Base-by-base conservation (phyloP, 2,329 filamentous ascomycete species). In the Akanthomyces lecanii region DNA sequence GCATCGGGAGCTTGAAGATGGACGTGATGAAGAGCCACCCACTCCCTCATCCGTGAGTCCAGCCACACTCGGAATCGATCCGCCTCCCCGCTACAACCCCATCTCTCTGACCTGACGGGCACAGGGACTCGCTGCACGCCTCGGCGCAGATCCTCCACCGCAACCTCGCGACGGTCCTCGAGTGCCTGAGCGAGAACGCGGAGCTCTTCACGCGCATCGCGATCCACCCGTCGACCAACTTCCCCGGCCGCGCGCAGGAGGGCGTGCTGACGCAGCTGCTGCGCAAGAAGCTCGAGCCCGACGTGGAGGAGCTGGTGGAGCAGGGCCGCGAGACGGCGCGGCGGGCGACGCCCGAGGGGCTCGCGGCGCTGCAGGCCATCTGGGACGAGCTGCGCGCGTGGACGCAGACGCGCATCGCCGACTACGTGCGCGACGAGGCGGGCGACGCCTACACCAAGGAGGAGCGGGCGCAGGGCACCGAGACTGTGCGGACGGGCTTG, bases 201-300 rank as follows among this genome's bases (percentile, higher is more conserved):
- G 82, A 88, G 48, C 82, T 92, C 52, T 86, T 96, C 65, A 82
- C 82, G 63, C 85, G 86, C 61, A 82, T 91, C 58, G 88, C 90
- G 66, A 84, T 90, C 25, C 91, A 90, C 71, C 92, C 92, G 0
- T 86, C 88, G 14, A 89, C 91, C 2, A 87, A 87, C 73, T 95
- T 85, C 75, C 92, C 86, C 5, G 89, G 85, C 44, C 87, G 83
- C 68, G 88, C 83, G 5, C 86, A 91, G 64, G 85, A 89, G 73
- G 77, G 74, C 55, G 80, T 91, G 4, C 81, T 94, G 1, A 81
- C 84, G 30, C 85, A 89, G 69, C 80, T 96, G 2, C 79, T 96
- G 38, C 88, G 91, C 45, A 96, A 95, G 76, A 95, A 95, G 73
- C 82, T 92, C 55, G 91, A 95, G 67, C 90, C 91, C 0, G 82